Evolutionary conservation across 768 basidiomycete genomes (phyloP).

Genomic region (Pulveroboletus sp.): DNA sequence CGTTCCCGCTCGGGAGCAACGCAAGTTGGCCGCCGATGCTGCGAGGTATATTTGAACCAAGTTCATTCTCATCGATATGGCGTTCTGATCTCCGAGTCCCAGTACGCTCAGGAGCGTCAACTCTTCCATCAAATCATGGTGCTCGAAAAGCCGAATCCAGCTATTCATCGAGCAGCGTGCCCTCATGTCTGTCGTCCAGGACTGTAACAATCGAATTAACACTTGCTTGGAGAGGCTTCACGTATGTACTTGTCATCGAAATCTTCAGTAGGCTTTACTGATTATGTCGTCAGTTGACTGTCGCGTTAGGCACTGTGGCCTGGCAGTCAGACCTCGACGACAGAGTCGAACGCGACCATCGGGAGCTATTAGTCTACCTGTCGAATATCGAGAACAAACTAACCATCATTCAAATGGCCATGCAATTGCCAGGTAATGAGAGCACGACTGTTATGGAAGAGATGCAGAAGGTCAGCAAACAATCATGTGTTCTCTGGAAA

Average conservation of each 20-base stretch:
- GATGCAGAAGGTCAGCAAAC: too few relatives aligned
- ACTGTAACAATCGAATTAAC: neutral
- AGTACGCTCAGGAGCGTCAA: neutral
- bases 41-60: neutral
- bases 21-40: neutral
- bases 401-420: neutral
- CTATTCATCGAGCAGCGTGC: neutral
- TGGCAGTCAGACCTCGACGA: too few relatives aligned
- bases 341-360: neutral
- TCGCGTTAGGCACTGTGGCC: too few relatives aligned
- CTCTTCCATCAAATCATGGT: neutral
- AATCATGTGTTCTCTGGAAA: too few relatives aligned
- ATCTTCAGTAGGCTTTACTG: neutral
- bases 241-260: neutral
- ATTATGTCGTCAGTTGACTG: too few relatives aligned
- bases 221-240: neutral
- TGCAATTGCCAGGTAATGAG: too few relatives aligned
- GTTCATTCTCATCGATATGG: neutral
- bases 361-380: neutral
- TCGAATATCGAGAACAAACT: neutral
- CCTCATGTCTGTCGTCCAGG: neutral
- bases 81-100: neutral
- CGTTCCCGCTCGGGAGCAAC: neutral
- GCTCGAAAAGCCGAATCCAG: neutral
- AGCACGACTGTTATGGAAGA: too few relatives aligned